Percentiles rank a stretch among this genome's conserved stretches.
phyloP scores from a whole-genome alignment of 345 rosid species.

The Erysimum cheiranthoides region DNA sequence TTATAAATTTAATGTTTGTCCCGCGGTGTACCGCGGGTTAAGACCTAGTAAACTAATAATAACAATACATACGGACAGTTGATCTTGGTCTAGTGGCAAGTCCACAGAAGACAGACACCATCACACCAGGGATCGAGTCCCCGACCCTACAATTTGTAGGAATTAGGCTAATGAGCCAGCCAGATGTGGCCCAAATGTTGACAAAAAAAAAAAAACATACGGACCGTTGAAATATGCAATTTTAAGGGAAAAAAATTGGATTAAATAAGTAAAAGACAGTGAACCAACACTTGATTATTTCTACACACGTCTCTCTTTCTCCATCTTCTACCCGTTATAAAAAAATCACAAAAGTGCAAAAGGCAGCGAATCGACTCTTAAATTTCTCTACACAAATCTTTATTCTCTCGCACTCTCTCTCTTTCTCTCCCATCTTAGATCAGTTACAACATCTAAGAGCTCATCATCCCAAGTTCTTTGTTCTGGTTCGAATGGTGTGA shows the following conservation, averaged over 20 bases:
- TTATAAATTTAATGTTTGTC: too few relatives aligned
- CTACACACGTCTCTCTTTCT: slow-evolving; percentile 30
- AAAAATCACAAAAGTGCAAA: slow-evolving; percentile 23
- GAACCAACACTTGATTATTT: slow-evolving; percentile 42
- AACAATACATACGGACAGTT: too few relatives aligned
- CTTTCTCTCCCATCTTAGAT: slow-evolving; percentile 15
- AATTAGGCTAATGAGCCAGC: too few relatives aligned
- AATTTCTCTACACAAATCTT: slow-evolving; percentile 29
- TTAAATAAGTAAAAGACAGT: slow-evolving; percentile 26
- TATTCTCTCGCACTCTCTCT: slow-evolving; percentile 26
- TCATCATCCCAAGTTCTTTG: slow-evolving; percentile 21
- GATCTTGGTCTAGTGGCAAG: too few relatives aligned
- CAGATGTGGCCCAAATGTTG: too few relatives aligned
- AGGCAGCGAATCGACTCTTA: slow-evolving; percentile 30
- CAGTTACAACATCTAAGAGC: slow-evolving; percentile 28
- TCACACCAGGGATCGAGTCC: too few relatives aligned
- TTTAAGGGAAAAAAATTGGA: not conserved
- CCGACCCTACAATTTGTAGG: too few relatives aligned
- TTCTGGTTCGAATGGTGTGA: slow-evolving; percentile 26
- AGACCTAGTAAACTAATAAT: too few relatives aligned
- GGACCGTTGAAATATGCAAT: not conserved
- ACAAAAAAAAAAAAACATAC: not conserved
- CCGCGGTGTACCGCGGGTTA: too few relatives aligned
- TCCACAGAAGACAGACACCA: too few relatives aligned
- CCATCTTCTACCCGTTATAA: slow-evolving; percentile 36